Evolutionary conservation across 202 grass and related monocot species (phyloP).

Genomic region (Cymbopogon flexuosus): DNA sequence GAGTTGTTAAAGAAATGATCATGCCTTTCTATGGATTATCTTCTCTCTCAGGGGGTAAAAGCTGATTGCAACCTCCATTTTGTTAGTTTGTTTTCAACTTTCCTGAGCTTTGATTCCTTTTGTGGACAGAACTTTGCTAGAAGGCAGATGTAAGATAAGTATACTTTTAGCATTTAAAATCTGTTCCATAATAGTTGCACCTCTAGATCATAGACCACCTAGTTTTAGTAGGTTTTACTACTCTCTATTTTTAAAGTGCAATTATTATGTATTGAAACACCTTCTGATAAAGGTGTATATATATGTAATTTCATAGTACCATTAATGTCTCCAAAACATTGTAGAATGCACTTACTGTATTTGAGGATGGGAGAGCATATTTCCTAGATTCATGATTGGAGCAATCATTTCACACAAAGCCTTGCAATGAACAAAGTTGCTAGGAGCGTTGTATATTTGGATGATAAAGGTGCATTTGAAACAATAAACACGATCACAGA

Average conservation of each 20-base stretch:
- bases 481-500: constrained; percentile 6
- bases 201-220: neutral
- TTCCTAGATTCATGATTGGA: constrained; percentile 29
- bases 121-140: constrained; percentile 5
- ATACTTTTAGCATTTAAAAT: neutral
- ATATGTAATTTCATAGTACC: neutral
- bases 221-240: neutral
- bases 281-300: neutral
- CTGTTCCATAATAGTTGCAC: neutral
- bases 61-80: constrained; percentile 37
- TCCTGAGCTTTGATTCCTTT: constrained; percentile 21
- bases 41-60: constrained; percentile 19
- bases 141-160: neutral
- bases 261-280: neutral
- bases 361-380: neutral
- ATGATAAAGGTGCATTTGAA: neutral
- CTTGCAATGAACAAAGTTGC: neutral
- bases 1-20: constrained; percentile 21
- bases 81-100: constrained; percentile 7
- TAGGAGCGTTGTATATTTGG: no score
- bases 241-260: neutral
- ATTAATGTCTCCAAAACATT: neutral
- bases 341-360: neutral
- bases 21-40: constrained; percentile 33
- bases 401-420: constrained; percentile 38